These are phyloP conservation scores for Zoysia japonica DNA, from an alignment of 176 grass and related monocot genomes.

Conservation along the genomic window DNA sequence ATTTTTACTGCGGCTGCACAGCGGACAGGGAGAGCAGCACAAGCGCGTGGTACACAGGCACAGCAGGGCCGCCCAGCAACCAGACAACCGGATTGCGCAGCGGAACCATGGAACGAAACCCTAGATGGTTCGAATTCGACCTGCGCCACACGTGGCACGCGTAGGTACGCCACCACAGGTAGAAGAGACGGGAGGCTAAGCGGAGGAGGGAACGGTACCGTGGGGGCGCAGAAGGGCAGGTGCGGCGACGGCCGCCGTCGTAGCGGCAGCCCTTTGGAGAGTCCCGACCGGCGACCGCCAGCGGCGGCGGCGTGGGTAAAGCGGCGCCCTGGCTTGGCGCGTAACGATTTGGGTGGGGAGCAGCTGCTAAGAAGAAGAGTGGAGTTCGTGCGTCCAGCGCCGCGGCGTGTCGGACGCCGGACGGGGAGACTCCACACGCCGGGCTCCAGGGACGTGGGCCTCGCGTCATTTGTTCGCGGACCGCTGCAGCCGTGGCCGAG, in stretches of 20 bases:
- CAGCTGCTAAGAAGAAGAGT: conserved; percentile 18
- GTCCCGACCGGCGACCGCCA: background rate
- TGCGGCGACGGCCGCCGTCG: background rate
- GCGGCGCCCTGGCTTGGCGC: background rate
- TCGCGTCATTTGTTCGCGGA: background rate
- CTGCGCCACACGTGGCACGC: background rate
- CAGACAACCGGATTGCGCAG: background rate
- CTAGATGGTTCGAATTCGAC: conserved; percentile 14
- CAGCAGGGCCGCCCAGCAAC: background rate
- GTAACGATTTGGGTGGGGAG: background rate
- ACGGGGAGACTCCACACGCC: background rate
- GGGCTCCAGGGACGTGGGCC: conserved; percentile 25
- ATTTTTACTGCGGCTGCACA: background rate
- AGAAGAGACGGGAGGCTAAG: background rate
- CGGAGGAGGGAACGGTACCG: background rate
- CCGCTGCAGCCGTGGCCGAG: too few relatives aligned
- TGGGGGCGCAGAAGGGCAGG: conserved; percentile 18
- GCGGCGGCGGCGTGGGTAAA: background rate
- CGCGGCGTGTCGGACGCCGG: too few relatives aligned
- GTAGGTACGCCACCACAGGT: background rate
- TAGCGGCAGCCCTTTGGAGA: background rate
- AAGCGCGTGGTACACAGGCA: background rate
- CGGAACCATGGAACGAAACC: conserved; percentile 14
- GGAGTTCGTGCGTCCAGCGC: background rate
- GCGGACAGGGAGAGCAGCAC: background rate